Evolutionary conservation across 306 rosid genomes (phyloP).

Genomic region (Vigna trinervia): DNA sequence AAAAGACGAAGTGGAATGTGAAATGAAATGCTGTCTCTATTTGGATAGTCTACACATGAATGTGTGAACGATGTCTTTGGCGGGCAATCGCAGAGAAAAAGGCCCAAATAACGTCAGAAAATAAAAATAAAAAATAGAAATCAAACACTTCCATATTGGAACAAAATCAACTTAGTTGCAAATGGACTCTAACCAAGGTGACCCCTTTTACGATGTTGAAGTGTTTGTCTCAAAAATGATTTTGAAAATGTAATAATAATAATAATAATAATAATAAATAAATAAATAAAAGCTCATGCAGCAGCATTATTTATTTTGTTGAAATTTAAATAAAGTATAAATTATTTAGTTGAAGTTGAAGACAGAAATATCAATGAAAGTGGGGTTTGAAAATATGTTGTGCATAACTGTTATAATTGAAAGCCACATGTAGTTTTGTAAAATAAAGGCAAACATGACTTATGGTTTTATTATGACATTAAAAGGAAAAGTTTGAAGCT

Average conservation of each 20-base stretch:
- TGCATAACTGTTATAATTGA: too few relatives aligned
- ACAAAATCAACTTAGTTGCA: neutral
- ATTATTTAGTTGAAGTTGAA: too few relatives aligned
- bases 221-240: neutral
- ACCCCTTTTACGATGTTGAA: slow-evolving; percentile 2
- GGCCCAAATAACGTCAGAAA: neutral
- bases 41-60: neutral
- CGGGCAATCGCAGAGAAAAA: slow-evolving; percentile 1
- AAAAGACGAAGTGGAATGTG: slow-evolving; percentile 1
- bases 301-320: neutral
- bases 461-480: neutral
- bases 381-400: too few relatives aligned
- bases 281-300: neutral
- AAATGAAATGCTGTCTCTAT: neutral
- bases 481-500: neutral
- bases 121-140: neutral
- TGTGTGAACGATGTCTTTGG: neutral
- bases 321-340: too few relatives aligned
- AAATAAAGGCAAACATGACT: too few relatives aligned
- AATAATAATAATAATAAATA: too few relatives aligned
- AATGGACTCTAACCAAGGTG: neutral
- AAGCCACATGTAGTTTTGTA: too few relatives aligned
- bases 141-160: neutral
- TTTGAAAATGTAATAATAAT: neutral
- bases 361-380: too few relatives aligned